Base-by-base conservation (phyloP, 768 basidiomycete species). In the Pleurotus sapidus region DNA sequence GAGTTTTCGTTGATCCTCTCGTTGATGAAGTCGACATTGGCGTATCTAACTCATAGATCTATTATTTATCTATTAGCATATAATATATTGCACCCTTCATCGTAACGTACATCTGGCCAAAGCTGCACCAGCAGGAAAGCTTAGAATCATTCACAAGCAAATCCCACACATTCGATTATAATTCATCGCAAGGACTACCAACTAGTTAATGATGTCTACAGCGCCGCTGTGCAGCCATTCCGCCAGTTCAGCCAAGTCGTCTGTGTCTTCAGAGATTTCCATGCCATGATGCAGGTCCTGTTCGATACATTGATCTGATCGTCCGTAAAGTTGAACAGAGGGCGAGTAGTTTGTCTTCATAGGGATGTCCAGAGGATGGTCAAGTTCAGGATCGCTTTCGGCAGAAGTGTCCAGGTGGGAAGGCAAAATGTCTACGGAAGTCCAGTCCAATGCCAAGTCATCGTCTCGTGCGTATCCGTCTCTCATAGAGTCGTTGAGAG, bases 211-310 rank as follows among this genome's bases (percentile, higher is more conserved):
- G 55, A 88, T 82, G 43, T 82, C 77, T 1, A 89, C 82, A 3
- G 82, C 78, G 25, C 79, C 86, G 64, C 88, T 88, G 27, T 80
- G 74, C 62, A 91, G 67, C 86, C 86, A 91, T 46, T 76, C 81
- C 58, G 89, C 84, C 25, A 91, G 75, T 60, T 87, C 86, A 4
- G 81, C 85, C 49, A 88, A 76, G 49, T 84, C 78, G 49, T 87
- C 81, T 12, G 51, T 37, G 15, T 54, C 51, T 14, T 54, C 51
- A 18, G 42, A 9, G 8, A 42, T 24, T 42, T 54, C 51, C 8
- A 15, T 54, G 0, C 6, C 5, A 39, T 39, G 12, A 18, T 15
- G 11, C 0, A 12, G 17, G 15, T 30, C 49, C 9, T 51, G n/a
- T 9, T 12, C 17, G 14, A 37, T 20, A 18, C 20, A 39, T 14